These are phyloP conservation scores for Calonectria hawksworthii DNA, from an alignment of 2,329 filamentous ascomycete species.

Conservation along the genomic window DNA sequence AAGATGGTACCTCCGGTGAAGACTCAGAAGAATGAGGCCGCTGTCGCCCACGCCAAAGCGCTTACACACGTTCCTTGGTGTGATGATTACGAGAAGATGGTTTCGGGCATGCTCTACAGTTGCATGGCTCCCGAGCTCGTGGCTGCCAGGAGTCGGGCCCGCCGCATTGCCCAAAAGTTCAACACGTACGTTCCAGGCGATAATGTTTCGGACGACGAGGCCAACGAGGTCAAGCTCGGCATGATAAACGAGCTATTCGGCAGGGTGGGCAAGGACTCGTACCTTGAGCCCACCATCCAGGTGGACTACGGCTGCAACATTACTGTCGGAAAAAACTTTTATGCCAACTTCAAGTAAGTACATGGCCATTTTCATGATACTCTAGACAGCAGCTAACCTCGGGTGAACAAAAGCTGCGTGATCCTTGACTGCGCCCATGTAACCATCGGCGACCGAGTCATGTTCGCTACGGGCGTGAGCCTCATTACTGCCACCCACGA, in stretches of 20 bases:
- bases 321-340: slow-evolving; percentile 70
- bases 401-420: slow-evolving; percentile 53
- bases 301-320: slow-evolving; percentile 78
- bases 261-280: slow-evolving; percentile 51
- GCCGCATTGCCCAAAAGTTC: slow-evolving; percentile 16
- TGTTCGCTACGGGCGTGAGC: slow-evolving; percentile 78
- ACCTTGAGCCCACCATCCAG: slow-evolving; percentile 72
- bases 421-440: slow-evolving; percentile 82
- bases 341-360: slow-evolving; percentile 62
- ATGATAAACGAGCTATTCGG: slow-evolving; percentile 24
- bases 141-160: slow-evolving; percentile 8
- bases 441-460: slow-evolving; percentile 75
- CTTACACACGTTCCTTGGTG: not conserved
- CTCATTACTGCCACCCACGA: slow-evolving; percentile 81
- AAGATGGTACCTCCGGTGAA: not conserved
- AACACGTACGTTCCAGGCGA: slow-evolving; percentile 26
- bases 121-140: slow-evolving; percentile 18
- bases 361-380: no score
- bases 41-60: not conserved
- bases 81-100: slow-evolving; percentile 7
- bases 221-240: not conserved
- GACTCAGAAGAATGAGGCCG: not conserved
- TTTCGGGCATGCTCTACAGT: not conserved
- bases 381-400: not conserved
- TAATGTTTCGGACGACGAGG: slow-evolving; percentile 2